Evolutionary conservation across 2,329 filamentous ascomycete genomes (phyloP).

Genomic region (Tolypocladium ophioglossoides): DNA sequence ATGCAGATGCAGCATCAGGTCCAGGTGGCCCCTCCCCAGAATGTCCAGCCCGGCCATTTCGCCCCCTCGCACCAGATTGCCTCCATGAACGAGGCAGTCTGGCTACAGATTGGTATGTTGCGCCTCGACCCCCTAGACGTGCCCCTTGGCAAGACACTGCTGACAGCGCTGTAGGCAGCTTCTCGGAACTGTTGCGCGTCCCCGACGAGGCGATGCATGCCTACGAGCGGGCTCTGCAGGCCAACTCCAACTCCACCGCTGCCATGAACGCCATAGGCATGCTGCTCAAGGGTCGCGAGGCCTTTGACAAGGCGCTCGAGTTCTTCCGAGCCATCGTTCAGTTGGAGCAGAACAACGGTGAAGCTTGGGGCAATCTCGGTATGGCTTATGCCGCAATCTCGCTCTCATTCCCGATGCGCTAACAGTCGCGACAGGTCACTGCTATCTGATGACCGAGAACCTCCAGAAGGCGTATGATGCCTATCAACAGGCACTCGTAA

Average conservation of each 20-base stretch:
- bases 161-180: constrained; percentile 49
- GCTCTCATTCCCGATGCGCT: constrained; percentile 4
- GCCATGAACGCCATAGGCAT: constrained; percentile 93
- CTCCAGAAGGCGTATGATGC: constrained; percentile 93
- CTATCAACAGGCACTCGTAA: constrained; percentile 90
- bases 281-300: constrained; percentile 83
- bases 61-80: constrained; percentile 65
- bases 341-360: constrained; percentile 79
- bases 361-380: constrained; percentile 95
- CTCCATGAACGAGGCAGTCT: constrained; percentile 74
- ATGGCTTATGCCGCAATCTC: constrained; percentile 26
- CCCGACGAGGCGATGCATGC: constrained; percentile 80
- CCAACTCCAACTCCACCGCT: constrained; percentile 78
- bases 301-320: constrained; percentile 88
- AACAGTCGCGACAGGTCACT: constrained; percentile 57
- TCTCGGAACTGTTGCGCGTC: constrained; percentile 81
- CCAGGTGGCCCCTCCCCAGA: constrained; percentile 45
- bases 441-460: constrained; percentile 98
- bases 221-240: constrained; percentile 80
- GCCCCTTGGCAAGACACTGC: not conserved
- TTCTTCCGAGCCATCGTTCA: constrained; percentile 87
- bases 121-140: not conserved
- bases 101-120: constrained; percentile 80
- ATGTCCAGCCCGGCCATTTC: constrained; percentile 45
- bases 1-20: constrained; percentile 56